A percentile compares a stretch with the other conserved stretches of the same genome.
Conservation (phyloP, 192 early-diverging fungal species). For the Allomyces javanicus region DNA sequence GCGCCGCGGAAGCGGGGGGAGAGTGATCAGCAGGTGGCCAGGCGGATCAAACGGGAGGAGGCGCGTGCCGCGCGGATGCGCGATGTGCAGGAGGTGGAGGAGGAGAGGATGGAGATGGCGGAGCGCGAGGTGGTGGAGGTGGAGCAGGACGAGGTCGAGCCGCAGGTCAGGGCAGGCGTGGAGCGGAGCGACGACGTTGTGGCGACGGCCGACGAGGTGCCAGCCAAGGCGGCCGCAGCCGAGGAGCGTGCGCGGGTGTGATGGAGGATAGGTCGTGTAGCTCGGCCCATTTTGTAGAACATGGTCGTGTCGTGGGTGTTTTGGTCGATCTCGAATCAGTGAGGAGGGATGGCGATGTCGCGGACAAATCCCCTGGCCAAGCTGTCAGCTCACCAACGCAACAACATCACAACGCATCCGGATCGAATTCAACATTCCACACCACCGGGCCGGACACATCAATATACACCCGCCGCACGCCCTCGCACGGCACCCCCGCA, state of each 20-base stretch:
- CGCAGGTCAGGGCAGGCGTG: slow-evolving; percentile 18
- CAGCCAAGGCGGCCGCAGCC: slow-evolving; percentile 1
- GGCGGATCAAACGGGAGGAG: too few relatives aligned
- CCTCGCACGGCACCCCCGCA: too few relatives aligned
- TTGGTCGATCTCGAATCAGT: not conserved
- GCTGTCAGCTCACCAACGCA: too few relatives aligned
- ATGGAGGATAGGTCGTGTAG: not conserved
- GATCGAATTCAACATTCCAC: too few relatives aligned
- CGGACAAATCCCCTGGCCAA: not conserved
- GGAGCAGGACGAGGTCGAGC: slow-evolving; percentile 20
- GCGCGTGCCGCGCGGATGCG: too few relatives aligned
- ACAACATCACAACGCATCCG: too few relatives aligned
- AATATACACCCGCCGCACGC: too few relatives aligned
- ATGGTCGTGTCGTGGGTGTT: not conserved
- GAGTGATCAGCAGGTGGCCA: too few relatives aligned
- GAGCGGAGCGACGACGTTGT: not conserved
- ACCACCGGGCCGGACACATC: too few relatives aligned
- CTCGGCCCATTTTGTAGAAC: not conserved
- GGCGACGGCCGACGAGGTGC: not conserved
- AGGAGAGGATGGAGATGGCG: too few relatives aligned
- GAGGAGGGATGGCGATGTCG: not conserved
- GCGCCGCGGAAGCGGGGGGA: too few relatives aligned
- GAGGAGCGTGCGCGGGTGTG: not conserved
- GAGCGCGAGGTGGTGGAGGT: slow-evolving; percentile 2
- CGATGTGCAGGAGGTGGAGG: too few relatives aligned